These are phyloP conservation scores for Penicillium parvum DNA, from an alignment of 495 filamentous ascomycete species.

Conservation along the genomic window DNA sequence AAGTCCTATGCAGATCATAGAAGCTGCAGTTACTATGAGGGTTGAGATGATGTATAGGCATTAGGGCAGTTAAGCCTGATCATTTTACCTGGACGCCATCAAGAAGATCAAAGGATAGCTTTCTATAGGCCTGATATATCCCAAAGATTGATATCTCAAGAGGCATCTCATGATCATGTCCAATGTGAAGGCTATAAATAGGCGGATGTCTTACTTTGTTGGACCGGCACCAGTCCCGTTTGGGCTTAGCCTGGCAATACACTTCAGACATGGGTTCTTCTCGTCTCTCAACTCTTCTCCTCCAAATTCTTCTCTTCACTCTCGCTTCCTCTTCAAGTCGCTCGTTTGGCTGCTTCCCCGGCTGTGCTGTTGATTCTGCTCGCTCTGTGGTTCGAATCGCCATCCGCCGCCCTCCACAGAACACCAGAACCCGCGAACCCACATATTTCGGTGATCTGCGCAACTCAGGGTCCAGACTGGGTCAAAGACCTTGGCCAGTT, in stretches of 20 bases:
- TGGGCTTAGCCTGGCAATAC: slow-evolving; percentile 23
- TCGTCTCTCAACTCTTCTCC: slow-evolving; percentile 3
- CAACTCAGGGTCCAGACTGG: slow-evolving; percentile 11
- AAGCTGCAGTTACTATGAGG: too few species aligned
- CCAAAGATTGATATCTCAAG: too few species aligned
- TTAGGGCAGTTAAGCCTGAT: too few species aligned
- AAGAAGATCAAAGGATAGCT: too few species aligned
- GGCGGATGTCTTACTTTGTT: slow-evolving; percentile 22
- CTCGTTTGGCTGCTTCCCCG: slow-evolving; percentile 12
- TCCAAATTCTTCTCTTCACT: slow-evolving; percentile 1
- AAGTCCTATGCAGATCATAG: too few species aligned
- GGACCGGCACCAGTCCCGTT: slow-evolving; percentile 13
- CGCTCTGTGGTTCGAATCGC: background rate
- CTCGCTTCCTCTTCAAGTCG: slow-evolving; percentile 4
- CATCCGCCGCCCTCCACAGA: background rate
- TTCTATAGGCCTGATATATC: too few species aligned
- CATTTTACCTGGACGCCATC: too few species aligned
- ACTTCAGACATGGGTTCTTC: slow-evolving; percentile 12
- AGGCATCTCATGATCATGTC: too few species aligned
- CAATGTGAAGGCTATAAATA: slow-evolving; percentile 19
- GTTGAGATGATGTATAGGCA: too few species aligned
- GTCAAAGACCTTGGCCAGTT: slow-evolving; percentile 10
- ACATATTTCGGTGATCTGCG: slow-evolving; percentile 20
- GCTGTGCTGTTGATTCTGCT: slow-evolving; percentile 4
- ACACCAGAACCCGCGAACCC: slow-evolving; percentile 1